Evolutionary conservation across 2,329 filamentous ascomycete species (phyloP).

Genomic region (Tolypocladium album): DNA sequence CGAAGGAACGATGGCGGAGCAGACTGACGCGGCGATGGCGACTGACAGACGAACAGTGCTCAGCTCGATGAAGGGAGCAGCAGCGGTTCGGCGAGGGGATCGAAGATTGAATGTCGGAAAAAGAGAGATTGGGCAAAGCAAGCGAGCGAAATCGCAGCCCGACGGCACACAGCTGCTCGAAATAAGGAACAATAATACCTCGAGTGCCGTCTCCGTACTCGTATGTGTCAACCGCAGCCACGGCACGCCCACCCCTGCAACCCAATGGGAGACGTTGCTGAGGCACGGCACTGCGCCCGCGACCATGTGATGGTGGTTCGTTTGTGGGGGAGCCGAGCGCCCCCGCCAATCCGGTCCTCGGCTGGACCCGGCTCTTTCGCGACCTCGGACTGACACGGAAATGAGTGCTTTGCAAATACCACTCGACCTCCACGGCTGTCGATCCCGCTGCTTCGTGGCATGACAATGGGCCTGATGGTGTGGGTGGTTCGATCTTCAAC

Average conservation of each 20-base stretch:
- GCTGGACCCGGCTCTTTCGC: constrained; percentile 4
- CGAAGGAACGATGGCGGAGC: neutral
- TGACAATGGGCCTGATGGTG: neutral
- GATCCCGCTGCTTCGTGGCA: neutral
- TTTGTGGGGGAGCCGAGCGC: neutral
- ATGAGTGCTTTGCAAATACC: neutral
- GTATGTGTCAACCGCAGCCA: neutral
- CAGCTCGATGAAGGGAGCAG: neutral
- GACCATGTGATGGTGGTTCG: neutral
- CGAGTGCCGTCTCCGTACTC: neutral
- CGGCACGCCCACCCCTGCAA: neutral
- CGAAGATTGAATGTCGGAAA: neutral
- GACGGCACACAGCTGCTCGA: neutral
- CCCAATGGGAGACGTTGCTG: neutral
- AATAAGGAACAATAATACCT: neutral
- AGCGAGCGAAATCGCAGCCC: neutral
- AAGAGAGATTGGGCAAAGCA: neutral
- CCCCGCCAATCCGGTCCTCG: constrained; percentile 1
- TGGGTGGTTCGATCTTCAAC: neutral
- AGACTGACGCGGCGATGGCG: neutral
- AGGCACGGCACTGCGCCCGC: neutral
- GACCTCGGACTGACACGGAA: neutral
- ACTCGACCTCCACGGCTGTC: neutral
- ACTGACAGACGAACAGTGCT: neutral
- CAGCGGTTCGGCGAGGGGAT: neutral